Evolutionary conservation across 306 rosid species (phyloP).

Genomic region (Crotalaria pallida): DNA sequence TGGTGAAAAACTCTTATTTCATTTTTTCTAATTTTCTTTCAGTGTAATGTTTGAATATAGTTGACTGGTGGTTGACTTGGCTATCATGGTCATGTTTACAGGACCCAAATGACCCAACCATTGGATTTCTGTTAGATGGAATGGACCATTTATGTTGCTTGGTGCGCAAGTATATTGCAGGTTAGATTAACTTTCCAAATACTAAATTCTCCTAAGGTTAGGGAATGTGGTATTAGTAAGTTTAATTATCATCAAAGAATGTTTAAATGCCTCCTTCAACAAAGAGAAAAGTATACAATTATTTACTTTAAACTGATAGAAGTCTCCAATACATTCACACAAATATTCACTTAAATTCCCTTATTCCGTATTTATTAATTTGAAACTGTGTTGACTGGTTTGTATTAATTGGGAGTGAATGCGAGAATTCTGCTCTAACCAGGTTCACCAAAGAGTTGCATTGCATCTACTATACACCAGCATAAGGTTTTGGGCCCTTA

Average conservation of each 20-base stretch:
- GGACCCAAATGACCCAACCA: constrained; percentile 97
- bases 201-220: background rate
- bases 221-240: constrained; percentile 4
- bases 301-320: background rate
- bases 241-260: constrained; percentile 7
- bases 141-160: constrained; percentile 91
- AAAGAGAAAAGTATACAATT: background rate
- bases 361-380: background rate
- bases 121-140: constrained; percentile 92
- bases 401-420: background rate
- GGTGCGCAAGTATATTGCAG: constrained; percentile 95
- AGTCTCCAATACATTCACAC: background rate
- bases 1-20: background rate
- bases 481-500: background rate
- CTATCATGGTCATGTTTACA: constrained; percentile 32
- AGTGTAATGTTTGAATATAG: constrained; percentile 10
- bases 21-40: constrained; percentile 5
- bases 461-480: background rate
- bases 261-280: constrained; percentile 4
- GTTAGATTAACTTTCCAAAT: constrained; percentile 38
- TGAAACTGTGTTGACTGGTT: background rate
- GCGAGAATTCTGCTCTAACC: background rate
- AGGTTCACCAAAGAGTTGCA: background rate
- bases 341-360: background rate
- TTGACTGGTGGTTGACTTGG: constrained; percentile 31